A percentile compares a stretch with the other conserved stretches of the same genome.
Conservation (phyloP, 805 yeast species). For the Saturnispora gosingensis region DNA sequence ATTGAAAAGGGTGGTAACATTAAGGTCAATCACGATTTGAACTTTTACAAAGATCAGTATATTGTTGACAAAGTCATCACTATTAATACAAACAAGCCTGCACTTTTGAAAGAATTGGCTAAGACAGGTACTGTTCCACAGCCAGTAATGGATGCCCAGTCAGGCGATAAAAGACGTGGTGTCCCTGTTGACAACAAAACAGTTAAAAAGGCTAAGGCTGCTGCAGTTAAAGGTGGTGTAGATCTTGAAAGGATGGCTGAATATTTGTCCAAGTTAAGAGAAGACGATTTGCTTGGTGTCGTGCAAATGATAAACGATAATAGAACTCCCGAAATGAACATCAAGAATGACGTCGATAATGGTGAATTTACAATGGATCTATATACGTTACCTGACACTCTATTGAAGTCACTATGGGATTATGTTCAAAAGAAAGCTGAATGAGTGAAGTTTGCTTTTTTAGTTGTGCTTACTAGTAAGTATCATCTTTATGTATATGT, state of each 20-base stretch:
- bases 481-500: neutral
- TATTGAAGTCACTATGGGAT: conserved; percentile 90
- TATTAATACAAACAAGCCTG: conserved; percentile 69
- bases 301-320: conserved; percentile 98
- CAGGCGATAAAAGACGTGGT: conserved; percentile 22
- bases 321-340: conserved; percentile 88
- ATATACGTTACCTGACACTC: conserved; percentile 82
- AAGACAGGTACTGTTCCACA: conserved; percentile 77
- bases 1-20: conserved; percentile 85
- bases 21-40: conserved; percentile 80
- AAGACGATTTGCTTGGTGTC: conserved; percentile 87
- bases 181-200: conserved; percentile 29
- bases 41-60: conserved; percentile 71
- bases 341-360: conserved; percentile 89
- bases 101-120: conserved; percentile 57
- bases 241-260: conserved; percentile 88
- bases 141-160: conserved; percentile 9
- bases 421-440: conserved; percentile 66
- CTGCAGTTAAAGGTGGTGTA: conserved; percentile 63
- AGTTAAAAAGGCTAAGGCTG: conserved; percentile 42
- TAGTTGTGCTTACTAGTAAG: neutral
- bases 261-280: conserved; percentile 77
- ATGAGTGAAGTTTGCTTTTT: conserved; percentile 3
- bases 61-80: conserved; percentile 67
- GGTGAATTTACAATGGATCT: conserved; percentile 97